phyloP scores from a whole-genome alignment of 441 rosid genomes.

The Adansonia rubrostipa region DNA sequence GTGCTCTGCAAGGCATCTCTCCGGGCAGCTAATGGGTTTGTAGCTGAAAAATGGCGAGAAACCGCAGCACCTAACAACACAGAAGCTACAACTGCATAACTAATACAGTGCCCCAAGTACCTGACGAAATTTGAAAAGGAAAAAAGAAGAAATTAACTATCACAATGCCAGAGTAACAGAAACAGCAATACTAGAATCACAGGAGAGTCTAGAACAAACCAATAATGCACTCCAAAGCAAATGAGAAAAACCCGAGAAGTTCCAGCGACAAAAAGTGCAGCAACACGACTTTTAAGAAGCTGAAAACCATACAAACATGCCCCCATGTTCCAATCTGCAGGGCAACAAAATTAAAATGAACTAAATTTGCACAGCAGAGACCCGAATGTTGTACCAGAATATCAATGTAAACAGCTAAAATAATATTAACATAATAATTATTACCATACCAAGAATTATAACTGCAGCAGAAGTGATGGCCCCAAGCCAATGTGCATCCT shows the following conservation, averaged over 20 bases:
- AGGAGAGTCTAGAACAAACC: constrained; percentile 63
- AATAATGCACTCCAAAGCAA: constrained; percentile 99
- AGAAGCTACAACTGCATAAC: constrained; percentile 97
- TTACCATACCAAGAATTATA: constrained; percentile 82
- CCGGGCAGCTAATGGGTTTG: constrained; percentile 95
- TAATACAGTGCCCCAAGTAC: constrained; percentile 98
- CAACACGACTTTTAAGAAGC: constrained; percentile 91
- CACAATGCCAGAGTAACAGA: constrained; percentile 22
- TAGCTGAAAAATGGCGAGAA: constrained; percentile 88
- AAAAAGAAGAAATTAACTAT: constrained; percentile 28
- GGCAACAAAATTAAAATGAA: constrained; percentile 30
- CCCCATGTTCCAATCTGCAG: constrained; percentile 98
- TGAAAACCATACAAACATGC: constrained; percentile 98
- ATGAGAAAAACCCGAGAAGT: constrained; percentile 91
- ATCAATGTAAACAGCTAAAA: constrained; percentile 22
- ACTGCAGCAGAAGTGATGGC: constrained; percentile 96
- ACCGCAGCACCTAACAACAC: constrained; percentile 97
- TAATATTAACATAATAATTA: constrained; percentile 24
- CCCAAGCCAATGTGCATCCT: constrained; percentile 98
- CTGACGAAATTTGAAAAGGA: constrained; percentile 43
- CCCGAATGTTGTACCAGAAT: background rate
- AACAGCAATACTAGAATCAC: constrained; percentile 13
- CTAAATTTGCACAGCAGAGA: constrained; percentile 29
- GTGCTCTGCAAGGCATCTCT: constrained; percentile 99
- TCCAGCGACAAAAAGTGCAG: constrained; percentile 94